Base-by-base conservation (phyloP, 2,329 filamentous ascomycete species). In the Neocucurbitaria cava region DNA sequence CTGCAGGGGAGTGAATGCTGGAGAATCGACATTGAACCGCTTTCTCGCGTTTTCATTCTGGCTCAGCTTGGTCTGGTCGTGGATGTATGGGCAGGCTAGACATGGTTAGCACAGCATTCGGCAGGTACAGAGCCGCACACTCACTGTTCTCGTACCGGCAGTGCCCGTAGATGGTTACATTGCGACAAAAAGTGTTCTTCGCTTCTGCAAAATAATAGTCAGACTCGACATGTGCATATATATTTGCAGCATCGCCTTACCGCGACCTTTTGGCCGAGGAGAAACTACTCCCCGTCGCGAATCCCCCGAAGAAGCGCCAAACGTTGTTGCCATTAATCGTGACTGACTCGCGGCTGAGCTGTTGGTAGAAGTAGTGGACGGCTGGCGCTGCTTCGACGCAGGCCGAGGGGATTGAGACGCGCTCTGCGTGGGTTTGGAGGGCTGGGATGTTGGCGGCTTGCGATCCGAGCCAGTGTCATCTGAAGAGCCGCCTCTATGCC, bases 11-110 rank as follows among this genome's bases (percentile, higher is more conserved):
- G 92, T 97, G 75, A 99, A 99, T 43, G 94, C 91, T 11, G 95
- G 94, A 8, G 95, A 98, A 70, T 98, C 95, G 70, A 96, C 95
- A 76, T 96, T 99, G 64, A 99, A 83, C 24, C 89, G 82, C 76
- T 92, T 95, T 77, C 91, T 92, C 30, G 65, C 62, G 54, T 74
- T 78, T 52, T 87, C 85, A 70, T 77, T 68, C 69, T 82, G 81
- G 72, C 78, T 79, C 60, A 81, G 79, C 76, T 88, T 92, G 65
- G 86, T 83, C 54, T 87, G 85, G 64, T 95, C 91, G 78, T 96
- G 92, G 71, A 92, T 95, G 79, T 96, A 96, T 62, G 89, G 87
- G 78, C 92, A 96, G 56, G 73, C 73, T 75, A 54, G 54, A 53
- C 49, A 28, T 49, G 33, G 65, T 73, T 56, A 71, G 52, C 36